Evolutionary conservation across 208 protist genomes (phyloP), one percentile per base, ranked within the genome.

Genomic region (Crithidia fasciculata): DNA sequence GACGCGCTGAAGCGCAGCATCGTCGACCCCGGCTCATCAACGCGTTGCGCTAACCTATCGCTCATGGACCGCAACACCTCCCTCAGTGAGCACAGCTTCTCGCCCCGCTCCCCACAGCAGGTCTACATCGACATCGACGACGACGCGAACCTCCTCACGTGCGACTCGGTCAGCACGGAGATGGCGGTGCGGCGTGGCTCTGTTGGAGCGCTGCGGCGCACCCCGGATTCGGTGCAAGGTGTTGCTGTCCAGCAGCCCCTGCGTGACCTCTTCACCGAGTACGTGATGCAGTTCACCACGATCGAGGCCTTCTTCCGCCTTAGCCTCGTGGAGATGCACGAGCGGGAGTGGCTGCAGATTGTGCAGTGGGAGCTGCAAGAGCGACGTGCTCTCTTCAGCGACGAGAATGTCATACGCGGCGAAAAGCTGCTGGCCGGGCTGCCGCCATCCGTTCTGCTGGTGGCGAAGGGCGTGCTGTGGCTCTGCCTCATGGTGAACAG

Each of bases 261-360:
- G 50, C 72, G 63, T 40, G 72, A 83, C 62, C 60, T 89, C 40
- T 78, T 86, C 58, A 65, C 45, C 12, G 88, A 93, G 43, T 87
- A 81, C 45, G 47, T 87, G n/a, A 60, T 47, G 10, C 85, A 91
- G 53, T 93, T 85, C 67, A 18, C 49, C 10, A 67, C 81, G 9
- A 72, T 91, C 64, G 88, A 93, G 73, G 49, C 66, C 5, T 88
- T 89, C 58, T 93, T 91, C 53, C 85, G 88, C 39, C 57, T 75
- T 58, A 90, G 62, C 66, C 59, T 93, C 37, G 55, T 52, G 5
- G 85, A 91, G 56, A 77, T 83, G 64, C 57, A 78, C 72, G 84
- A 87, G 69, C 83, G 76, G 52, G 83, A 93, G 78, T 91, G 85
- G 84, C 65, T 91, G 41, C 74, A 77, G 37, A 85, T 91, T 55